phyloP scores from a whole-genome alignment of 2,329 filamentous ascomycete species.

The Teratosphaeria viscida region DNA sequence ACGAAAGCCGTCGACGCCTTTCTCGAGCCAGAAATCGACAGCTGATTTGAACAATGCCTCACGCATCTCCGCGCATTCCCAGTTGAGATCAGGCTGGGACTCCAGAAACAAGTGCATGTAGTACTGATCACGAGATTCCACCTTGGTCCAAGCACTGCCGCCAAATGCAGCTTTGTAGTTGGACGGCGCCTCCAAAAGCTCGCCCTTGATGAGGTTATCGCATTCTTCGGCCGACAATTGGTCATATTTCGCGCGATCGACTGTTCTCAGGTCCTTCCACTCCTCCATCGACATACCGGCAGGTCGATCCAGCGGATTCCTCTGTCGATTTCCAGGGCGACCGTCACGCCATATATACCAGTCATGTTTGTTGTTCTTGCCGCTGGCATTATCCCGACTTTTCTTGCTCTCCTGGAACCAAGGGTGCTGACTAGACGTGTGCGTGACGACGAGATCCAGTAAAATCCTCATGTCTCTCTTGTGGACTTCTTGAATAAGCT shows the following conservation, averaged over 20 bases:
- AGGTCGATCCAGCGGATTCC: not conserved
- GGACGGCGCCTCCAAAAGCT: constrained; percentile 41
- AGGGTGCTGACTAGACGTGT: constrained; percentile 36
- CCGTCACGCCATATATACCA: constrained; percentile 51
- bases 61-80: constrained; percentile 60
- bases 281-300: not conserved
- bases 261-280: not conserved
- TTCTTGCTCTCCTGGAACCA: constrained; percentile 49
- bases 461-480: constrained; percentile 38
- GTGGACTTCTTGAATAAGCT: constrained; percentile 32
- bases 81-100: constrained; percentile 78
- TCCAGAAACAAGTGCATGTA: constrained; percentile 67
- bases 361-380: constrained; percentile 44
- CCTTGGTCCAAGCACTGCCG: constrained; percentile 55
- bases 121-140: constrained; percentile 60
- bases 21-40: constrained; percentile 59
- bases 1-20: constrained; percentile 47
- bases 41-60: constrained; percentile 57
- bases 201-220: not conserved
- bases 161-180: constrained; percentile 60
- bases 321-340: not conserved
- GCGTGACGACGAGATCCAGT: constrained; percentile 25
- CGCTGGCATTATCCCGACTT: constrained; percentile 15
- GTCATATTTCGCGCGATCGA: not conserved
- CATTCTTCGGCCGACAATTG: not conserved